These are phyloP conservation scores for Amanita polypyramis DNA, from an alignment of 768 basidiomycete species.

Conservation along the genomic window DNA sequence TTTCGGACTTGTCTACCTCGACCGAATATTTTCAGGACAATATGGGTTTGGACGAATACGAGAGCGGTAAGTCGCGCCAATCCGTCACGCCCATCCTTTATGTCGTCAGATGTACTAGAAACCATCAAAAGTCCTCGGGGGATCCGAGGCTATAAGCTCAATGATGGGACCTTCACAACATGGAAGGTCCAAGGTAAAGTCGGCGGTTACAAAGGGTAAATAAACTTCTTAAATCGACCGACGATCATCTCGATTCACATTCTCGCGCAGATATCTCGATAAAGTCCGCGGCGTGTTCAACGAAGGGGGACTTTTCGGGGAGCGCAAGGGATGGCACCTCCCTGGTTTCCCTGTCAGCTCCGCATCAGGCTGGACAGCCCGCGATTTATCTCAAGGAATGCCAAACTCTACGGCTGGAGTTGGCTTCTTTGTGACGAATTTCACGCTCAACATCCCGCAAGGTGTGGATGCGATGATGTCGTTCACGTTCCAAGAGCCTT, in stretches of 20 bases:
- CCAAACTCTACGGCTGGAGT: constrained; percentile 52
- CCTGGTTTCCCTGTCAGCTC: constrained; percentile 42
- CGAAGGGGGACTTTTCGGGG: constrained; percentile 65
- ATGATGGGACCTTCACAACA: constrained; percentile 42
- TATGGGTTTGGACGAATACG: constrained; percentile 67
- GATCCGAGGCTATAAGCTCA: constrained; percentile 65
- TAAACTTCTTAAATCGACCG: constrained; percentile 5
- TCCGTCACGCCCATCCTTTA: neutral
- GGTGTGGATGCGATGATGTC: constrained; percentile 62
- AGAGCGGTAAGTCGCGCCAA: constrained; percentile 29
- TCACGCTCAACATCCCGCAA: constrained; percentile 47
- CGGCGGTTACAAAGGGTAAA: constrained; percentile 58
- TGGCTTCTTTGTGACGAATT: constrained; percentile 75
- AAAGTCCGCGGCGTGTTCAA: constrained; percentile 58
- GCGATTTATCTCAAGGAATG: constrained; percentile 49
- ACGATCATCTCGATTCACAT: neutral
- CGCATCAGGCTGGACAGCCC: constrained; percentile 44
- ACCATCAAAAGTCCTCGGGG: constrained; percentile 67
- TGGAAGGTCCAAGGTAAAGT: constrained; percentile 75
- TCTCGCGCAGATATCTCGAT: constrained; percentile 53
- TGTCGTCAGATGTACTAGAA: constrained; percentile 28
- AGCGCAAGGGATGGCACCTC: constrained; percentile 65
- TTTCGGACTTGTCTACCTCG: neutral
- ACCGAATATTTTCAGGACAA: constrained; percentile 43
- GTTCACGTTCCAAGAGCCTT: constrained; percentile 54